These are phyloP conservation scores for Arthrobotrys sinensis DNA, from an alignment of 2,329 filamentous ascomycete species.

Conservation along the genomic window DNA sequence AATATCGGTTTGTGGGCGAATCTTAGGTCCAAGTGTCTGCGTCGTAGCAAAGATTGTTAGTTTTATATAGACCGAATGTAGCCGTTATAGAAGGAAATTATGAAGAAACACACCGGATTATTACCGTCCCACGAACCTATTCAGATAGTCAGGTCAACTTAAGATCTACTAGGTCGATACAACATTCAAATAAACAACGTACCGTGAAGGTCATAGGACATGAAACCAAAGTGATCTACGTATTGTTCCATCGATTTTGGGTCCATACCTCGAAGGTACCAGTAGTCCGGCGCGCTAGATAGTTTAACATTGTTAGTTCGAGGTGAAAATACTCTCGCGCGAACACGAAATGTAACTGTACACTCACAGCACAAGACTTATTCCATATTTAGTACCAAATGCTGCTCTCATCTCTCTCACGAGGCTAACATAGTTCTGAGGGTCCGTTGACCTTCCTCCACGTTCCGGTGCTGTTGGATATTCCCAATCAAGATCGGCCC, in stretches of 20 bases:
- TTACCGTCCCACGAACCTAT: conserved; percentile 19
- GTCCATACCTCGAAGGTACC: conserved; percentile 65
- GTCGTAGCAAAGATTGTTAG: conserved; percentile 70
- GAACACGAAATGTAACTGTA: background rate
- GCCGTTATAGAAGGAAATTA: no score
- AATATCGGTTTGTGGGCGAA: conserved; percentile 70
- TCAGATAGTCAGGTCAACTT: background rate
- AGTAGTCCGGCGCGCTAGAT: conserved; percentile 61
- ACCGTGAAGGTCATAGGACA: conserved; percentile 64
- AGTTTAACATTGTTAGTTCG: background rate
- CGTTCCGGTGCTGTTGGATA: conserved; percentile 66
- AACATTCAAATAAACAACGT: background rate
- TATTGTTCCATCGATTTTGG: conserved; percentile 62
- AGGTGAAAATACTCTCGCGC: background rate
- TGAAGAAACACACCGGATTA: conserved; percentile 32
- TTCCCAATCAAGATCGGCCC: conserved; percentile 71
- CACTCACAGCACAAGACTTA: conserved; percentile 46
- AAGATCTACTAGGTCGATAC: background rate
- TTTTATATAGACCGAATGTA: conserved; percentile 65
- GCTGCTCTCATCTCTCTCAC: conserved; percentile 65
- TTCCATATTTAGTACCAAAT: conserved; percentile 66
- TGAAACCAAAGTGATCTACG: conserved; percentile 66
- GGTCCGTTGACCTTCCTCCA: conserved; percentile 67
- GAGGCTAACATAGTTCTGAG: conserved; percentile 65
- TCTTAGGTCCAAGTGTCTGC: conserved; percentile 68